These are phyloP conservation scores for Colletotrichum horii DNA, from an alignment of 2,329 filamentous ascomycete genomes.

Conservation along the genomic window DNA sequence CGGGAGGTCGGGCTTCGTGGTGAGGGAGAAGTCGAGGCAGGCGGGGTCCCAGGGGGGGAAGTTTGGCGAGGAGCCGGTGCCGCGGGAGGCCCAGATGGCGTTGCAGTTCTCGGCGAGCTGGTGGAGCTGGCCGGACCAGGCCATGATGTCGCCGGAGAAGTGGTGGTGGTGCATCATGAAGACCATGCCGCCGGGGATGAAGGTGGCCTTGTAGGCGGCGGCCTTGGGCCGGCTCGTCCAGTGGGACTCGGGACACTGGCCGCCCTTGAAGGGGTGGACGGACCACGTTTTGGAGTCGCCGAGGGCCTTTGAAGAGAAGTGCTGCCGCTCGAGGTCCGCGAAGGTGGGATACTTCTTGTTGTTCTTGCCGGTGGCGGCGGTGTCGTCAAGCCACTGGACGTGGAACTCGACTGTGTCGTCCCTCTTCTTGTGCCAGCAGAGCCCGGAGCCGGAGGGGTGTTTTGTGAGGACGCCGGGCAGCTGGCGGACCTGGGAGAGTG, in stretches of 20 bases:
- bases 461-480: slow-evolving; percentile 43
- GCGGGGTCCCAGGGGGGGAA: slow-evolving; percentile 29
- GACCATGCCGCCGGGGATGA: slow-evolving; percentile 44
- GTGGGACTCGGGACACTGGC: slow-evolving; percentile 42
- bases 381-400: slow-evolving; percentile 39
- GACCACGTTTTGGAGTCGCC: slow-evolving; percentile 38
- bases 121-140: slow-evolving; percentile 40
- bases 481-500: slow-evolving; percentile 40
- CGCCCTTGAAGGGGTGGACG: slow-evolving; percentile 40
- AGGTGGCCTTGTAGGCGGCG: slow-evolving; percentile 45
- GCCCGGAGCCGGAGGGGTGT: slow-evolving; percentile 37
- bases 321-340: slow-evolving; percentile 37
- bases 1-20: slow-evolving; percentile 31
- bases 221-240: slow-evolving; percentile 35
- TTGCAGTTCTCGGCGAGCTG: slow-evolving; percentile 49
- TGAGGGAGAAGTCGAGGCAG: slow-evolving; percentile 38
- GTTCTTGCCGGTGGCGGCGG: background rate
- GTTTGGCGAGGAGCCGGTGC: background rate
- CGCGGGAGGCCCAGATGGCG: slow-evolving; percentile 25
- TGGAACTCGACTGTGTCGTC: slow-evolving; percentile 35
- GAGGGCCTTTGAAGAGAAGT: slow-evolving; percentile 37
- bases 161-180: slow-evolving; percentile 48
- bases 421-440: slow-evolving; percentile 38
- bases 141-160: slow-evolving; percentile 47
- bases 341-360: slow-evolving; percentile 30